Base-by-base conservation (phyloP, 1,284 basidiomycete species). In the Vanrija sp. region DNA sequence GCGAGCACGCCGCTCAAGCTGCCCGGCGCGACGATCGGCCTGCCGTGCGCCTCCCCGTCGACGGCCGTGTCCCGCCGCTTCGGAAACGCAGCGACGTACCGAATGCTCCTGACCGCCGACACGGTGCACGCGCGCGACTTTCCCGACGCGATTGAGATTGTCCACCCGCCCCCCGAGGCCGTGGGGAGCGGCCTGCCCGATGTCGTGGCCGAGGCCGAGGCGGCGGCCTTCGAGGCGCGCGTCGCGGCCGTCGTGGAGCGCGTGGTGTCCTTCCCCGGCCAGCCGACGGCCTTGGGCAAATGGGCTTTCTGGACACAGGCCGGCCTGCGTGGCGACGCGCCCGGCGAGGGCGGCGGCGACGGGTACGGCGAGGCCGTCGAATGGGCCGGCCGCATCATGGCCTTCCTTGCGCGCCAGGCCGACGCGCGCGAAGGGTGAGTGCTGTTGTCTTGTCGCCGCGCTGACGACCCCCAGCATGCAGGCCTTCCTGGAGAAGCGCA, bases 261-360 rank as follows among this genome's bases (percentile, higher is more conserved):
- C 18, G 44, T 61, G 5, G 59, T 52, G 5, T 16, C 18, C 12
- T 34, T 34, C 10, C 52, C 59, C 1, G 58, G 58, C 10, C 59
- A 61, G 55, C 59, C 59, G 6, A 46, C 49, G 0, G 59, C 59
- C 3, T 40, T 61, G 14, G 59, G 59, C 25, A 61, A 61, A 45
- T 61, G 59, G 59, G 59, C 59, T 47, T 61, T 52, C 50, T 61
- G 59, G 55, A 61, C 59, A 2, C 59, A 61, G 34, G 21, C 54
- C 9, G 59, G 59, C 4, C 55, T 61, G 38, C 45, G 16, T 2
- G 28, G 28, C 9, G 51, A 48, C 14, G 12, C 46, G 28, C 28
- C 28, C 6, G 28, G 28, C 9, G 34, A 34, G 34, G 34, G 34
- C 12, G 50, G 50, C 0, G 59, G 59, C 6, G 59, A 61, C 42